phyloP scores from a whole-genome alignment of 106 monocot genomes.

The Phalaenopsis aphrodite region DNA sequence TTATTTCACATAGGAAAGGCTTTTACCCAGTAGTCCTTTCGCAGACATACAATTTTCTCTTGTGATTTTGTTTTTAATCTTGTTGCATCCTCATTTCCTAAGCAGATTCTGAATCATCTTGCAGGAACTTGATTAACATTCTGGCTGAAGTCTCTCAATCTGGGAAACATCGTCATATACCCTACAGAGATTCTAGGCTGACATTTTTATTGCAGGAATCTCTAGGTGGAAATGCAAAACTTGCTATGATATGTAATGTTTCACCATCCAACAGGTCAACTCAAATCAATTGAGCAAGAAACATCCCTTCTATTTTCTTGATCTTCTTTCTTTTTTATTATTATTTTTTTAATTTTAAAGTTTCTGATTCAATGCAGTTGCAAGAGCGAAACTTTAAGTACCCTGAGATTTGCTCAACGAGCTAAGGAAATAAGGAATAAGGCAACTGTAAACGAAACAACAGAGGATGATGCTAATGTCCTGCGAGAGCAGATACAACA shows the following conservation, averaged over 20 bases:
- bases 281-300: not conserved
- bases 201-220: constrained; percentile 90
- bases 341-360: not conserved
- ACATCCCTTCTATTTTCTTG: not conserved
- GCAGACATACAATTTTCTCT: not conserved
- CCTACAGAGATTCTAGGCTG: constrained; percentile 81
- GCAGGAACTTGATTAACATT: constrained; percentile 83
- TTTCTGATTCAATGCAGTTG: constrained; percentile 37
- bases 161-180: constrained; percentile 83
- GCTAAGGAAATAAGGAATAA: constrained; percentile 82
- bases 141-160: constrained; percentile 75
- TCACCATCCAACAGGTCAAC: constrained; percentile 66
- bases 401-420: constrained; percentile 80
- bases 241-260: constrained; percentile 84
- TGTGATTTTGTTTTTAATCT: not conserved
- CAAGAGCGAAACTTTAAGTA: constrained; percentile 72
- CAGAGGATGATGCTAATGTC: constrained; percentile 70
- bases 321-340: not conserved
- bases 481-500: constrained; percentile 75
- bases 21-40: too few relatives aligned
- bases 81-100: too few relatives aligned
- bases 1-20: too few relatives aligned
- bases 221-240: constrained; percentile 91
- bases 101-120: not conserved
- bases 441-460: constrained; percentile 79